Evolutionary conservation across 306 rosid genomes (phyloP), one percentile per base, ranked within the genome.

Genomic region (Prunus campanulata): DNA sequence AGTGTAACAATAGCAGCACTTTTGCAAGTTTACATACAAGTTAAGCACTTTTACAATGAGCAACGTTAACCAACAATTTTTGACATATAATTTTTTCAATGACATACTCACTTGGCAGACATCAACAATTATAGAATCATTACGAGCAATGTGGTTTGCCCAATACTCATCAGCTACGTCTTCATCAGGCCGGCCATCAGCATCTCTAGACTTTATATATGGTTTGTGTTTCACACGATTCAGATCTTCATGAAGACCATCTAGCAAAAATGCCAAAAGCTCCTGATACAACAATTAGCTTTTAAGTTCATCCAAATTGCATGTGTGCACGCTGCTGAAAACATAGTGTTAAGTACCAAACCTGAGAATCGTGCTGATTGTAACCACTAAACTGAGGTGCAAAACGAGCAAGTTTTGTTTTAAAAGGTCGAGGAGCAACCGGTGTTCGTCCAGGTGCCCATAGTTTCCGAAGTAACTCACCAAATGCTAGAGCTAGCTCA

Each of bases 301-400:
- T 74, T 78, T 80, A n/a, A 71, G 76, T 69, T 70, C 29, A 27
- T 77, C 76, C 77, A 72, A 20, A 79, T 24, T 71, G 74, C 75
- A 69, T 75, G 56, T 66, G 71, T 44, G 11, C 64, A 54, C 59
- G 81, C 22, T 51, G 29, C 35, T 52, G 55, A 74, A 47, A 25
- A 47, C 24, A 20, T 42, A 56, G 74, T n/a, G 54, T 50, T 66
- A 82, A 52, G 68, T 49, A 74, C 61, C 80, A 72, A 90, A 94
- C 98, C 98, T 95, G 98, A 80, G 98, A 95, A 89, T 95, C 98
- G 60, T 95, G 98, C 80, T 95, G 98, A 86, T 92, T 95, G 85
- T 95, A 91, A 64, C 98, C 98, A 72, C 96, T 92, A 83, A 95
- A 95, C 82, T 95, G 98, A 68, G 98, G 98, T 57, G 98, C 98